These are phyloP conservation scores for Annona cherimola DNA, from an alignment of 164 flowering plant species.

Conservation along the genomic window DNA sequence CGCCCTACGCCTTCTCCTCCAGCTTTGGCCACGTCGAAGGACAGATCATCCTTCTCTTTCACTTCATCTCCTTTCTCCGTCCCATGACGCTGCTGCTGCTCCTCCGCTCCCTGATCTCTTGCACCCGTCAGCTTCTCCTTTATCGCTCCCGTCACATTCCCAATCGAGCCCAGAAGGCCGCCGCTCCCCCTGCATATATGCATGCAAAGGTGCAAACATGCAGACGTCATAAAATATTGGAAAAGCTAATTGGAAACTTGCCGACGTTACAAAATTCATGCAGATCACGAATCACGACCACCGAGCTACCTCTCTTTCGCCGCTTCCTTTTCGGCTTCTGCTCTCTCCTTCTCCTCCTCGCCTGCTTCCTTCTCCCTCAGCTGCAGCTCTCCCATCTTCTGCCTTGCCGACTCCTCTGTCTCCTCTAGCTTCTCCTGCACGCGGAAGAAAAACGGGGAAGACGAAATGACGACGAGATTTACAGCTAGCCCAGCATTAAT, in stretches of 20 bases:
- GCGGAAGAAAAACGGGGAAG: neutral
- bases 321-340: neutral
- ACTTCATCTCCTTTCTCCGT: neutral
- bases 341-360: conserved; percentile 13
- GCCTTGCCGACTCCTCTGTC: conserved; percentile 39
- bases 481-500: neutral
- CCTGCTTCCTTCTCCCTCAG: conserved; percentile 23
- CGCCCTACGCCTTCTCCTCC: conserved; percentile 26
- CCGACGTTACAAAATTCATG: too few species aligned
- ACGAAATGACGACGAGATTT: neutral
- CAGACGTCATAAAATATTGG: too few species aligned
- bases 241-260: too few species aligned
- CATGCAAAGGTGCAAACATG: too few species aligned
- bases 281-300: neutral
- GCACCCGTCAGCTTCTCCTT: conserved; percentile 31
- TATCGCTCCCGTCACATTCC: conserved; percentile 29
- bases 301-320: conserved; percentile 19
- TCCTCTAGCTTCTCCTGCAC: conserved; percentile 43
- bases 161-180: conserved; percentile 22
- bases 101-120: conserved; percentile 11
- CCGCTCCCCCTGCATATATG: conserved; percentile 20
- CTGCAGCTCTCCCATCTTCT: conserved; percentile 47
- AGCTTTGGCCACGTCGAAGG: conserved; percentile 41
- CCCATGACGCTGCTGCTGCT: conserved; percentile 10
- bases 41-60: conserved; percentile 19